phyloP scores from a whole-genome alignment of 1,284 basidiomycete species.

The Neolentinus lepideus region DNA sequence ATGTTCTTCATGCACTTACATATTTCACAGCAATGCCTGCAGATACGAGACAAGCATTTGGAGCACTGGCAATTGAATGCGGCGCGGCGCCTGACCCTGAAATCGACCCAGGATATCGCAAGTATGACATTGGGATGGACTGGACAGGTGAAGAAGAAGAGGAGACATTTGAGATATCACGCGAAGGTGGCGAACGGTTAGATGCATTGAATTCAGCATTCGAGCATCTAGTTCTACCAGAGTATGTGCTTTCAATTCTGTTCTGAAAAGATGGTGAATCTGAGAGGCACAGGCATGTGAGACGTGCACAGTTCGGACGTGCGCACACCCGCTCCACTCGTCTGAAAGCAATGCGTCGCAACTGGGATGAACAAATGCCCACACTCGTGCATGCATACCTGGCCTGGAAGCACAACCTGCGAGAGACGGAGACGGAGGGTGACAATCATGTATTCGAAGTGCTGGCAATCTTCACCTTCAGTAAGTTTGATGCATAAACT shows the following conservation, averaged over 20 bases:
- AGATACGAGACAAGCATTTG: not conserved
- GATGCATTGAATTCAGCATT: not conserved
- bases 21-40: not conserved
- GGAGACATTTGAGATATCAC: not conserved
- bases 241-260: not conserved
- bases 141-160: not conserved
- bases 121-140: not conserved
- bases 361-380: not conserved
- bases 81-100: not conserved
- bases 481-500: not conserved
- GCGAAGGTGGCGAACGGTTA: not conserved
- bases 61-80: not conserved
- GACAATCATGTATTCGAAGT: not conserved
- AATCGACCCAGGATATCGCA: not conserved
- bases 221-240: not conserved
- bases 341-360: not conserved
- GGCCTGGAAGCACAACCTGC: not conserved
- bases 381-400: not conserved
- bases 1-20: not conserved
- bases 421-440: not conserved
- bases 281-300: not conserved
- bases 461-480: not conserved
- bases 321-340: too few relatives aligned
- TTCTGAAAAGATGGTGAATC: not conserved
- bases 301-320: not conserved